Percentiles rank a stretch among this genome's conserved stretches.
phyloP scores from a whole-genome alignment of 192 early-diverging fungal species.

The Backusella luteola region DNA sequence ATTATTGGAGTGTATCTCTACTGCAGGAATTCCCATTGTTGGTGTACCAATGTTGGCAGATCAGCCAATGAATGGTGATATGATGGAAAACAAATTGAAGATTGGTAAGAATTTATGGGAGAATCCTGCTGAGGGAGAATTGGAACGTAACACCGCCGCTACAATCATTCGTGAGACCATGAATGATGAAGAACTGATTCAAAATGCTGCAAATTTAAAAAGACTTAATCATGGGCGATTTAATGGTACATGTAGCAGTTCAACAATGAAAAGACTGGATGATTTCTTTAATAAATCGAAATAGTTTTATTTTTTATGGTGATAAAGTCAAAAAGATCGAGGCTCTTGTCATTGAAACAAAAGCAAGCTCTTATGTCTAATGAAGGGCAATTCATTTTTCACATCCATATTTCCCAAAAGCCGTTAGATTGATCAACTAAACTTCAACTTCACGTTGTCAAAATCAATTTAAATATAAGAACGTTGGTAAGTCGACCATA shows the following conservation, averaged over 20 bases:
- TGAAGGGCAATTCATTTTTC: background rate
- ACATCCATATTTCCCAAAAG: background rate
- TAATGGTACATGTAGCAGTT: background rate
- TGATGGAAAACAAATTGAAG: background rate
- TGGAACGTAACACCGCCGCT: background rate
- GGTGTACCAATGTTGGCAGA: background rate
- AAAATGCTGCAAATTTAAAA: background rate
- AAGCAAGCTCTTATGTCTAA: background rate
- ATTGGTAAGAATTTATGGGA: background rate
- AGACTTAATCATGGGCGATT: background rate
- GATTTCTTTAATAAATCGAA: background rate
- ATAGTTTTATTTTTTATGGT: background rate
- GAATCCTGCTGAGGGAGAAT: background rate
- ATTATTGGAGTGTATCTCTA: background rate
- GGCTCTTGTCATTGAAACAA: background rate
- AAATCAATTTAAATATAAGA: background rate
- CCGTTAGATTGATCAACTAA: background rate
- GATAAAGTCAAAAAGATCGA: no score
- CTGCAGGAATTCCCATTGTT: background rate
- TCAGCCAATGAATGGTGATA: background rate
- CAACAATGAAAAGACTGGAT: background rate
- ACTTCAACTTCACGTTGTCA: background rate
- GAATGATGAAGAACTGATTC: background rate
- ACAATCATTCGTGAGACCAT: background rate
- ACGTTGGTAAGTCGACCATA: background rate